These are phyloP conservation scores for Fusarium paranaense DNA, from an alignment of 2,329 filamentous ascomycete genomes.

Conservation along the genomic window DNA sequence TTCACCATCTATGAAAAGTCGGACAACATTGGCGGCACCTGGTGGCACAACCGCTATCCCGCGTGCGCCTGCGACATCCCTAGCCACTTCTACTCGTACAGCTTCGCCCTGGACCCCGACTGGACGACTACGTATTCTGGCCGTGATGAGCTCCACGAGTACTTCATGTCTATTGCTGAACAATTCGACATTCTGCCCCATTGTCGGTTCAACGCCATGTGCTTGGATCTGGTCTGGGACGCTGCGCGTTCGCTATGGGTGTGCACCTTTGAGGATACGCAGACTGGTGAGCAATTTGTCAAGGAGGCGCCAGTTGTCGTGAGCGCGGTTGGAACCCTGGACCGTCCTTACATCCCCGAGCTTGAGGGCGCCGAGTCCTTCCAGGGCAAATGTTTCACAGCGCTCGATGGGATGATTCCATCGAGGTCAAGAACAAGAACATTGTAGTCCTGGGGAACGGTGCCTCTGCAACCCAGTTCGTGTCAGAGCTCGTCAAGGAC, in stretches of 20 bases:
- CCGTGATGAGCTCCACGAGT: not conserved
- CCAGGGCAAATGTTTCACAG: not conserved
- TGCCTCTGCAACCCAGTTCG: not conserved
- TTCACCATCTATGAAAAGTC: not conserved
- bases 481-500: not conserved
- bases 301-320: not conserved
- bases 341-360: not conserved
- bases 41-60: not conserved
- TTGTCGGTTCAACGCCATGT: not conserved
- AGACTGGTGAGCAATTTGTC: not conserved
- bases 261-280: not conserved
- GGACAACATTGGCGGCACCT: not conserved
- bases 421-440: not conserved
- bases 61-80: not conserved
- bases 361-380: not conserved
- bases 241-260: not conserved
- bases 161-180: not conserved
- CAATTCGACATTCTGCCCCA: not conserved
- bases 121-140: not conserved
- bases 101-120: not conserved
- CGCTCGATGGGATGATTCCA: not conserved
- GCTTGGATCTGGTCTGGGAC: not conserved
- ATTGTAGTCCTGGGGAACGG: not conserved
- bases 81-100: not conserved
- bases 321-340: not conserved